Evolutionary conservation across 1,284 basidiomycete genomes (phyloP), one percentile per base, ranked within the genome.

Genomic region (Apiotrichum montevideense): DNA sequence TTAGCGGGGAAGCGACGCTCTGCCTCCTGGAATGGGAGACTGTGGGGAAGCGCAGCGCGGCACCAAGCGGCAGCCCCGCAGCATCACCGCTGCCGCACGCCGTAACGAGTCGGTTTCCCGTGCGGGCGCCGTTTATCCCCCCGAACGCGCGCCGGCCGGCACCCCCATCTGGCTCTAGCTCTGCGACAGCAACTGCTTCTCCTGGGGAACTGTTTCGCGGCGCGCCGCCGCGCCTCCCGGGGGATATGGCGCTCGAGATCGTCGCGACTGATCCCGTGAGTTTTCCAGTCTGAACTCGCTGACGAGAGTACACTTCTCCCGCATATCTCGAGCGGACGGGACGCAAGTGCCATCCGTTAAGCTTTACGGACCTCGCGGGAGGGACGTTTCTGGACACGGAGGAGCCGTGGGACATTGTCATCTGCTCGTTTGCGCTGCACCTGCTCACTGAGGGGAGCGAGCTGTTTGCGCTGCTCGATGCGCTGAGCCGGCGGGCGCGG

Each of bases 361-460:
- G 80, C 0, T 85, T 85, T 69, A 68, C 73, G 29, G 81, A 84
- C 42, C 78, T 85, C 43, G 79, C 82, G 1, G 74, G 79, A 32
- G 83, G 82, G 3, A 59, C 66, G 9, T 62, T 84, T 14, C 82
- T 82, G 0, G 29, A 29, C 29, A 29, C 29, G 29, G 37, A 48
- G 10, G 14, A 14, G 46, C 39, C 10, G 35, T 77, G 84, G 47
- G 85, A 87, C 62, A 80, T 87, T 71, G 80, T 85, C 14, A 73
- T 87, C 33, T 86, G 85, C 64, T 87, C 85, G 1, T 87, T 87
- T 63, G 86, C 86, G 4, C 70, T 87, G 35, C 86, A 88, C 69
- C 82, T 88, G 35, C 73, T 87, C 44, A 82, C 83, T 46, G 79
- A 79, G 21, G 69, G 83, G 2, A 85, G 83, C 1, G 82, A 84